Base-by-base conservation (phyloP, 495 filamentous ascomycete genomes). In the Aspergillus saccharolyticus region DNA sequence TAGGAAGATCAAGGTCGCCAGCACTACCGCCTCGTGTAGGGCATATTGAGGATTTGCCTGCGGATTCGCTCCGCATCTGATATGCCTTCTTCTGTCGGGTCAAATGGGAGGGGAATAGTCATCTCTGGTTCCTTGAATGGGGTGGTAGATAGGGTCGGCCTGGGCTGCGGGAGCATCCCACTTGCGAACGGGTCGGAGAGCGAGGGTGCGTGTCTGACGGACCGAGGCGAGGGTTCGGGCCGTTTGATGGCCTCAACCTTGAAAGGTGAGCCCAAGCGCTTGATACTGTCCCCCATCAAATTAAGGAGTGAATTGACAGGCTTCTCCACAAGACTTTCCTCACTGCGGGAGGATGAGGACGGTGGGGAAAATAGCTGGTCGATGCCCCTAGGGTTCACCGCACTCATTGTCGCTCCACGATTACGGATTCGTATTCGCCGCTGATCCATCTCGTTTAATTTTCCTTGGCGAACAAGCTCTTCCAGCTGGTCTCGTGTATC, bases 251-350 rank as follows among this genome's bases (percentile, higher is more conserved):
- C 56, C 47, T 79, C 74, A 10, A 71, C 55, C 30, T 71, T 73
- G 66, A 83, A 83, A 15, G 80, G 80, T 14, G 80, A 83, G 48
- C 79, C 78, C 44, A 83, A 67, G 44, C 78, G 75, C 52, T 74
- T 78, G 42, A 76, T 73, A 28, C 67, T 67, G 49, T 78, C 74
- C 8, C 70, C 70, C 17, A 59, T 58, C 6, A 78, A 56, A 33
- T 70, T 73, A 25, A 69, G 56, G 39, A 73, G 56, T 5, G 63
- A 60, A 22, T 70, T 65, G 54, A 65, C 55, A 18, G 70, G 66
- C 55, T 74, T 72, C 39, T 61, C 54, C 12, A 52, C 42, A 16
- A 65, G 55, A 2, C 58, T 62, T 45, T 71, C 69, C 17, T 74
- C 73, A 16, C 63, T 55, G n/a, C 66, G 67, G 50, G 67, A 74